Conservation (phyloP, 2,329 filamentous ascomycete species). For the Lasiodiplodia citricola region DNA sequence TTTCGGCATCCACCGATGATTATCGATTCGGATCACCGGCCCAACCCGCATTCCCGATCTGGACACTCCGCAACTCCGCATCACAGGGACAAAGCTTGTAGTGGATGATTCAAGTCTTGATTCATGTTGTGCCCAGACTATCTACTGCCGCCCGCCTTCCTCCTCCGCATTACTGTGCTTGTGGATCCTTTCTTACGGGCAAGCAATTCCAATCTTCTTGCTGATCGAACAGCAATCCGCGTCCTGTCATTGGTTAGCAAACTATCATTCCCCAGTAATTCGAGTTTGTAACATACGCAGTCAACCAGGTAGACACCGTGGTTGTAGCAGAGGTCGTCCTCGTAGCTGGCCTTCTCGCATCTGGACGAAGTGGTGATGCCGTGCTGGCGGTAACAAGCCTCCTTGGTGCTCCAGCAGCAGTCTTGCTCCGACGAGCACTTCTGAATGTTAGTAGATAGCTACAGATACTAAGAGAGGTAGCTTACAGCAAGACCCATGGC, state of each 20-base stretch:
- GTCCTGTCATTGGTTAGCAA: neutral
- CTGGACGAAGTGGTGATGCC: neutral
- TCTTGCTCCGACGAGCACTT: slow-evolving; percentile 1
- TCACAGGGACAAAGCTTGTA: neutral
- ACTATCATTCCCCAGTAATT: rapidly evolving
- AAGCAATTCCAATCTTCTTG: neutral
- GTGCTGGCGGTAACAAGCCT: neutral
- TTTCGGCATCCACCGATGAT: neutral
- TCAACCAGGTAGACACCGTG: neutral
- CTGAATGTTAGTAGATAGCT: neutral
- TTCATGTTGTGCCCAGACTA: neutral
- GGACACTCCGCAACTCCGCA: neutral
- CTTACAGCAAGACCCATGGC: neutral
- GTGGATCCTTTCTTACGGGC: neutral
- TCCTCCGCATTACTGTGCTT: neutral
- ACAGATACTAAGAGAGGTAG: rapidly evolving
- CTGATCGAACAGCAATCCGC: neutral
- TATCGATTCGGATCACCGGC: neutral
- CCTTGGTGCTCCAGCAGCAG: slow-evolving; percentile 5
- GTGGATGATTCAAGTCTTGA: neutral
- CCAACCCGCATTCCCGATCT: neutral
- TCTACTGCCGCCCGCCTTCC: neutral
- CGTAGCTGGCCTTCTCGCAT: neutral
- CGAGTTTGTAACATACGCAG: neutral
- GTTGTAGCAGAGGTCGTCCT: slow-evolving; percentile 5